phyloP scores from a whole-genome alignment of 2,329 filamentous ascomycete genomes.

The Pyricularia grisea region DNA sequence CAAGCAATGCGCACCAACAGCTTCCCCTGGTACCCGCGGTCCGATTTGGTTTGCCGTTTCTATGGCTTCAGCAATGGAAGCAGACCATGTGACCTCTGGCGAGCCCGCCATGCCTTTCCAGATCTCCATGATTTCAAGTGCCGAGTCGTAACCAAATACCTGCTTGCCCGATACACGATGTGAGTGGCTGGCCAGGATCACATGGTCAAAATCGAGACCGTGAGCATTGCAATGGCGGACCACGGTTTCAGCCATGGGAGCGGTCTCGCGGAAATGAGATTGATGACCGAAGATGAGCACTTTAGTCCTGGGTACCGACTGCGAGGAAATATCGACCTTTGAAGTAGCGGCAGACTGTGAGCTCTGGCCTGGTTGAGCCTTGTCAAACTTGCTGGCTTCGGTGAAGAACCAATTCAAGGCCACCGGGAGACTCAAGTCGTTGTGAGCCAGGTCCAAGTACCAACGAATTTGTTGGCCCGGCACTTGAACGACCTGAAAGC shows the following conservation, averaged over 20 bases:
- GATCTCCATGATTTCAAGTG: neutral
- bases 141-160: neutral
- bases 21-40: neutral
- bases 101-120: neutral
- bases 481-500: neutral
- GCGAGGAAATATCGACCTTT: neutral
- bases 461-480: neutral
- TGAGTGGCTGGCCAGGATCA: neutral
- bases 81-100: neutral
- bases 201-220: neutral
- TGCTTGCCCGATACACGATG: constrained; percentile 1
- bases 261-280: constrained; percentile 1
- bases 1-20: neutral
- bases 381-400: constrained; percentile 1
- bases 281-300: constrained; percentile 1
- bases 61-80: neutral
- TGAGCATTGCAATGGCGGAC: neutral
- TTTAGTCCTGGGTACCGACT: neutral
- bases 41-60: neutral
- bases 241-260: neutral
- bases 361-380: neutral
- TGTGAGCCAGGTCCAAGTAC: constrained; percentile 4
- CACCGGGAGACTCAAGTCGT: constrained; percentile 3
- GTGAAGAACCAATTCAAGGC: constrained; percentile 4
- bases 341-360: neutral